Percentiles rank a stretch among this genome's conserved stretches.
These are phyloP conservation scores for Anastatica hierochuntica DNA, from an alignment of 345 rosid species.

Conservation along the genomic window DNA sequence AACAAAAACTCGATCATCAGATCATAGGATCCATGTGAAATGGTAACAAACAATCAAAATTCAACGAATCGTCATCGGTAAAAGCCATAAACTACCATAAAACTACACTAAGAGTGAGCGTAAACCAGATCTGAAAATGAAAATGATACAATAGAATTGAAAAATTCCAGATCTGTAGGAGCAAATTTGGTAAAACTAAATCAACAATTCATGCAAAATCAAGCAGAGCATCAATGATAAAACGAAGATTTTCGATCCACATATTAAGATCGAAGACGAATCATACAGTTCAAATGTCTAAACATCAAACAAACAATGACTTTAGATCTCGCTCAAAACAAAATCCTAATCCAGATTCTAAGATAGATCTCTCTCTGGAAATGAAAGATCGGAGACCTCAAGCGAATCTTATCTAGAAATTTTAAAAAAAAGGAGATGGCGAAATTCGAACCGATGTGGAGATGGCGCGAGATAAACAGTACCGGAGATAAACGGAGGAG, in stretches of 20 bases:
- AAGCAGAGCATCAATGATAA: not conserved
- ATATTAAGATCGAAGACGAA: constrained; percentile 5
- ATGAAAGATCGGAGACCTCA: constrained; percentile 16
- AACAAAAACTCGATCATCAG: not conserved
- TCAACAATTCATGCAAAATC: constrained; percentile 4
- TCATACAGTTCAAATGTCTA: too few species aligned
- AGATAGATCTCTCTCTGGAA: constrained; percentile 15
- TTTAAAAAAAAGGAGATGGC: not conserved
- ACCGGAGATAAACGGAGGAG: constrained; percentile 14
- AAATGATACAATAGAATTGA: not conserved
- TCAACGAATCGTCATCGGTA: not conserved
- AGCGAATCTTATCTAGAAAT: not conserved
- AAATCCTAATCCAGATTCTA: not conserved
- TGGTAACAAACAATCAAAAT: constrained; percentile 11
- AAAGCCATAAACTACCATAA: not conserved
- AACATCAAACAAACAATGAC: constrained; percentile 1
- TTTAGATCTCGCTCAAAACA: constrained; percentile 2
- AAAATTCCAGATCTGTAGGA: constrained; percentile 7
- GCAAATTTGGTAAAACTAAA: not conserved
- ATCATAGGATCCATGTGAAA: constrained; percentile 3
- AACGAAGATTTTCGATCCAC: not conserved
- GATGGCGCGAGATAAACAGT: not conserved
- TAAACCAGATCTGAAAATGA: too few species aligned
- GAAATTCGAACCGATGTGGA: not conserved
- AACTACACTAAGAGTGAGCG: not conserved